Evolutionary conservation across 306 rosid genomes (phyloP).

Genomic region (Inga oerstediana): DNA sequence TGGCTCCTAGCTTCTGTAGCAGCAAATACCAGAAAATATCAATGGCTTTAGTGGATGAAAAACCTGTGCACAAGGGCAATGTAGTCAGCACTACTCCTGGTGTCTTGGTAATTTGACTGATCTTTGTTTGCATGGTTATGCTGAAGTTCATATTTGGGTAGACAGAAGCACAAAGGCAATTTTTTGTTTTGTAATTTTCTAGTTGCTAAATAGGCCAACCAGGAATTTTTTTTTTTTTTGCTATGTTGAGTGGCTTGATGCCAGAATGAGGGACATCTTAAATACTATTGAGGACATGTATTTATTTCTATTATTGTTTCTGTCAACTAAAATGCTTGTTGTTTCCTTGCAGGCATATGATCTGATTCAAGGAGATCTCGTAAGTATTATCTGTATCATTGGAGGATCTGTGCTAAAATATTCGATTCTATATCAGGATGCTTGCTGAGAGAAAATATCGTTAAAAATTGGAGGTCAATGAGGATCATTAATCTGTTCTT

Average conservation of each 20-base stretch:
- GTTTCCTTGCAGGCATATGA: conserved; percentile 73
- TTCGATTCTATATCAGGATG: conserved; percentile 1
- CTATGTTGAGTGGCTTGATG: conserved; percentile 14
- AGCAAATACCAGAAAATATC: conserved; percentile 43
- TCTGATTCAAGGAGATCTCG: conserved; percentile 90
- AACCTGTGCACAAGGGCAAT: conserved; percentile 41
- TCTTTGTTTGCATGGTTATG: conserved; percentile 8
- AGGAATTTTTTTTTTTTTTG: not conserved
- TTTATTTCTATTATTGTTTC: conserved; percentile 15
- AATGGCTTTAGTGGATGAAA: conserved; percentile 66
- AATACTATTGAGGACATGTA: not conserved
- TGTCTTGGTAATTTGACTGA: conserved; percentile 54
- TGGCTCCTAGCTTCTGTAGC: conserved; percentile 39
- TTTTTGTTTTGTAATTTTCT: not conserved
- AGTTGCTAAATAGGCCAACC: conserved; percentile 7
- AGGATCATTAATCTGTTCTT: conserved; percentile 12
- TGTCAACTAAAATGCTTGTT: conserved; percentile 3
- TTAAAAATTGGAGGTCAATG: not conserved
- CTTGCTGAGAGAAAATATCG: conserved; percentile 9
- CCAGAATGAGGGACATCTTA: not conserved
- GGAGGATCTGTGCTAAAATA: not conserved
- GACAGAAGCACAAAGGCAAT: not conserved
- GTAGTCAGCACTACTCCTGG: conserved; percentile 55
- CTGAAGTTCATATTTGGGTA: conserved; percentile 20
- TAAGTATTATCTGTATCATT: conserved; percentile 46